Percentiles rank a stretch among this genome's conserved stretches.
phyloP scores from a whole-genome alignment of 2,329 filamentous ascomycete species.

The Aspergillus sergii region DNA sequence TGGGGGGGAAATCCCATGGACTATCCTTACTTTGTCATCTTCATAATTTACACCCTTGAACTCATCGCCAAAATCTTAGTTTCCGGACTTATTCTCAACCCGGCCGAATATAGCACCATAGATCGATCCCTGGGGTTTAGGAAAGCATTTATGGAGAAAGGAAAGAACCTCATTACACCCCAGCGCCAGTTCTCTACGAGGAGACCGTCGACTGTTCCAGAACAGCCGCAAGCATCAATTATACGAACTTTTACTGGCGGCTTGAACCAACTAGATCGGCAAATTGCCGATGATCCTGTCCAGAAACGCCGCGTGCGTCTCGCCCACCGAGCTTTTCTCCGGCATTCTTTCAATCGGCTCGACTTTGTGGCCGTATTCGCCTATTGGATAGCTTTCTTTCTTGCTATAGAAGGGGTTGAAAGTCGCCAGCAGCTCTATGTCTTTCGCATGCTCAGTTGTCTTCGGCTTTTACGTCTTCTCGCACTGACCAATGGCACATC shows the following conservation, averaged over 20 bases:
- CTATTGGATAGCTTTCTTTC: slow-evolving; percentile 86
- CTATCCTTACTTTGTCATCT: slow-evolving; percentile 79
- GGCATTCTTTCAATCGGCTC: slow-evolving; percentile 92
- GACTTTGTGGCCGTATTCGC: slow-evolving; percentile 94
- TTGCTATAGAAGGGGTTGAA: slow-evolving; percentile 72
- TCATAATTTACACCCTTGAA: slow-evolving; percentile 87
- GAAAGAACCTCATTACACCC: slow-evolving; percentile 77
- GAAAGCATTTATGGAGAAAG: slow-evolving; percentile 74
- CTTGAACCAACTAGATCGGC: slow-evolving; percentile 64
- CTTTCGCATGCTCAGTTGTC: slow-evolving; percentile 94
- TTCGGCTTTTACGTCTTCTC: slow-evolving; percentile 88
- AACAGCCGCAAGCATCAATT: slow-evolving; percentile 56
- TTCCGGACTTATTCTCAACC: slow-evolving; percentile 89
- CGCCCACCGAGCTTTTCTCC: slow-evolving; percentile 85
- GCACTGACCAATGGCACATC: slow-evolving; percentile 91
- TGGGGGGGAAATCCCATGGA: slow-evolving; percentile 73
- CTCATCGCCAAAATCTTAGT: slow-evolving; percentile 82
- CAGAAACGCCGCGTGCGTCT: slow-evolving; percentile 82
- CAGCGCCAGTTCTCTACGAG: slow-evolving; percentile 71
- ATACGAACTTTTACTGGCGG: slow-evolving; percentile 76
- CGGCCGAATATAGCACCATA: slow-evolving; percentile 87
- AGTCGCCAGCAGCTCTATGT: slow-evolving; percentile 74
- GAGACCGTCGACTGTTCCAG: slow-evolving; percentile 48
- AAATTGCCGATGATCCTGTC: slow-evolving; percentile 63
- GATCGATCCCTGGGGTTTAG: slow-evolving; percentile 75